A percentile compares a stretch with the other conserved stretches of the same genome.
Evolutionary conservation across 768 basidiomycete genomes (phyloP).

Genomic region (Suillus subalutaceus): DNA sequence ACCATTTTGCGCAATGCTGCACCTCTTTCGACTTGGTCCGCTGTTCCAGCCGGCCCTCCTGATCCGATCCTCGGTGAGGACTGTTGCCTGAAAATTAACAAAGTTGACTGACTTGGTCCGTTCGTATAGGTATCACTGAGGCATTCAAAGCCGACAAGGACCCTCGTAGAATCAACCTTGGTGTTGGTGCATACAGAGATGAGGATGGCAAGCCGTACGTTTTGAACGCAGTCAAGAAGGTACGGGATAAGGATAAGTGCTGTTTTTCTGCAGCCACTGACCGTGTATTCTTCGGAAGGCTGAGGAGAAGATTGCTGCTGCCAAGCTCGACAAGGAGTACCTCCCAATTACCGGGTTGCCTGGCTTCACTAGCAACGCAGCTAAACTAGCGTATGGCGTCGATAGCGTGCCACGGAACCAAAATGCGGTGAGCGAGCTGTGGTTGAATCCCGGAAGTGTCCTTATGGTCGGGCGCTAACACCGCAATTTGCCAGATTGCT

Average conservation of each 20-base stretch:
- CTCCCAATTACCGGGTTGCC: constrained; percentile 92
- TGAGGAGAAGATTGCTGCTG: constrained; percentile 67
- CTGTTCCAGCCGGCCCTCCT: constrained; percentile 85
- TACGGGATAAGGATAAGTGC: constrained; percentile 25
- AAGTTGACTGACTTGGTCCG: constrained; percentile 13
- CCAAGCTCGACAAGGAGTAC: constrained; percentile 90
- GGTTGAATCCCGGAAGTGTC: background rate
- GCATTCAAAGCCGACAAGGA: constrained; percentile 96
- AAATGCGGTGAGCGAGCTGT: constrained; percentile 59
- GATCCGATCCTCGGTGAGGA: constrained; percentile 87
- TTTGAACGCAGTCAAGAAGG: constrained; percentile 87
- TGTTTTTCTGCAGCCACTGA: constrained; percentile 12
- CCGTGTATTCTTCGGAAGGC: constrained; percentile 49
- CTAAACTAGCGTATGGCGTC: constrained; percentile 87
- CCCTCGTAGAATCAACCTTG: constrained; percentile 93
- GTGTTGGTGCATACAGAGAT: constrained; percentile 96
- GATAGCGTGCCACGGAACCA: constrained; percentile 74
- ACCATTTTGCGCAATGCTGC: constrained; percentile 40
- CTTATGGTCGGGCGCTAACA: constrained; percentile 11
- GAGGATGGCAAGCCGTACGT: constrained; percentile 95
- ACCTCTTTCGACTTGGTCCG: constrained; percentile 74
- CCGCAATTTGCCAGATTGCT: constrained; percentile 56
- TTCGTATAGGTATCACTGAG: constrained; percentile 76
- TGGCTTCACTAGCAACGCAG: constrained; percentile 83
- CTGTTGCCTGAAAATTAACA: constrained; percentile 3